phyloP scores from a whole-genome alignment of 257 asterid species.

The Nicotiana attenuata region DNA sequence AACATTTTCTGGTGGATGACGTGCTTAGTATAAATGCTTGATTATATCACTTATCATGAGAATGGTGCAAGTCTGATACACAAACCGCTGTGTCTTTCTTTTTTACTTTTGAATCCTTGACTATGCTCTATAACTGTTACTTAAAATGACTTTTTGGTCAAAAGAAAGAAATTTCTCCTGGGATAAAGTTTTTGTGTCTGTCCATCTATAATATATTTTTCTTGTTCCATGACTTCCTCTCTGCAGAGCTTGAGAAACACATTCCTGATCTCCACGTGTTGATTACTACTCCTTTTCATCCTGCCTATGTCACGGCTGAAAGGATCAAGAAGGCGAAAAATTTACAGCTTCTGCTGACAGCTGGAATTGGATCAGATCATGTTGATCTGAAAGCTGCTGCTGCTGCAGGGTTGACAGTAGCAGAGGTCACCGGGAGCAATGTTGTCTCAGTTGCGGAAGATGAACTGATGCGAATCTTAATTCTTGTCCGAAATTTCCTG shows the following conservation, averaged over 20 bases:
- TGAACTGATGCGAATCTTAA: constrained; percentile 94
- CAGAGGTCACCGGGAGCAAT: constrained; percentile 98
- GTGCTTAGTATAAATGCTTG: background rate
- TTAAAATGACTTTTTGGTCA: background rate
- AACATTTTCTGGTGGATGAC: background rate
- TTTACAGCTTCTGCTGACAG: constrained; percentile 80
- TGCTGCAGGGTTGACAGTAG: constrained; percentile 91
- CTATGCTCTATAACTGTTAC: background rate
- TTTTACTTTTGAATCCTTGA: background rate
- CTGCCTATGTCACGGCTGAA: constrained; percentile 95
- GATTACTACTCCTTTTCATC: constrained; percentile 96
- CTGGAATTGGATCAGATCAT: constrained; percentile 97
- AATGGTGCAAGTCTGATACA: background rate
- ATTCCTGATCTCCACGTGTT: constrained; percentile 88
- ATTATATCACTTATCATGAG: background rate
- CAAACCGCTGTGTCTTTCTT: background rate
- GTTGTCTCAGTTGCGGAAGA: constrained; percentile 95
- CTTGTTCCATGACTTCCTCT: constrained; percentile 8
- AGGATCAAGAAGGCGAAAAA: constrained; percentile 91
- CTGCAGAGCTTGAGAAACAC: constrained; percentile 93
- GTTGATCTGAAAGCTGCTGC: constrained; percentile 96
- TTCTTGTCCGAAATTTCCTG: constrained; percentile 83
- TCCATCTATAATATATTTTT: background rate
- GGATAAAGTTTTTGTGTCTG: background rate
- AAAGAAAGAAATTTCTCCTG: background rate